Conservation (phyloP, 116 monocot genomes). For the Iris pallida region DNA sequence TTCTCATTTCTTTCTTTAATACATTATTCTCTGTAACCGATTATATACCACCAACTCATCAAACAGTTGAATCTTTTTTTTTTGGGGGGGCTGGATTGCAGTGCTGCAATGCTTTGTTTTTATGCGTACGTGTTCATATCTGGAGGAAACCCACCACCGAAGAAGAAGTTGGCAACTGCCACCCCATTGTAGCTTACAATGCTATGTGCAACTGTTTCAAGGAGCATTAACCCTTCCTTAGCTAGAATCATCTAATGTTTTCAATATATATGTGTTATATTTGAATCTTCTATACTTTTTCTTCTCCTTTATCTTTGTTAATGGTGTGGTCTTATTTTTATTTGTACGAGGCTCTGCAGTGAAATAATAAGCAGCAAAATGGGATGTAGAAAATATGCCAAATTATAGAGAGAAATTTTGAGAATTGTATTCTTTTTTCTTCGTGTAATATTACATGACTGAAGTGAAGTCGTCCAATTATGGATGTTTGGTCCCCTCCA, state of each 20-base stretch:
- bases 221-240: neutral
- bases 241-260: neutral
- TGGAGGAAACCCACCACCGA: conserved; percentile 82
- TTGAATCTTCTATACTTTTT: no score
- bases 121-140: conserved; percentile 63
- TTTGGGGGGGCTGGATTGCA: conserved; percentile 25
- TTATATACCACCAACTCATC: no score
- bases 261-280: neutral
- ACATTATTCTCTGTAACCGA: no score
- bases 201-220: conserved; percentile 1
- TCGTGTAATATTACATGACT: no score
- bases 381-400: no score
- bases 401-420: no score
- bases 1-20: no score
- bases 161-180: conserved; percentile 37
- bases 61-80: neutral
- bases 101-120: conserved; percentile 76
- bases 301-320: no score
- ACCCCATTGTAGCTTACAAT: conserved; percentile 11
- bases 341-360: neutral
- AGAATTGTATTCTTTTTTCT: no score
- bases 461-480: no score
- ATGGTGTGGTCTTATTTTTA: no score
- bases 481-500: no score
- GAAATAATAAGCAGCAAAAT: neutral